These are phyloP conservation scores for Eucalyptus dawsonii DNA, from an alignment of 345 rosid genomes.

Conservation along the genomic window DNA sequence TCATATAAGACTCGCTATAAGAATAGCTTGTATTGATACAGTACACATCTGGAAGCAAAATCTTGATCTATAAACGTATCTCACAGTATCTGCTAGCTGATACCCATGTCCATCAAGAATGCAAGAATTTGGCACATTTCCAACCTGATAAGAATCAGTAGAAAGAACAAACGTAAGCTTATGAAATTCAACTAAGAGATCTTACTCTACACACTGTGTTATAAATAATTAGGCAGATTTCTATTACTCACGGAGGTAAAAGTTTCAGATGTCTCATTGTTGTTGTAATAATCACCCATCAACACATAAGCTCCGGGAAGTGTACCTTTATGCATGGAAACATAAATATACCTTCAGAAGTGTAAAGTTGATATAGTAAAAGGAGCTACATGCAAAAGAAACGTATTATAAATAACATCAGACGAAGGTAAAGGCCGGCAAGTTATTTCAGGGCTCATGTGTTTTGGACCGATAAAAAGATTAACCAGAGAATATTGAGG, in stretches of 20 bases:
- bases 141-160: neutral
- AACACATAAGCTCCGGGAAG: neutral
- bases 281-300: conserved; percentile 25
- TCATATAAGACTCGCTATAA: neutral
- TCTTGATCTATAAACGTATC: neutral
- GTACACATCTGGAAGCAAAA: neutral
- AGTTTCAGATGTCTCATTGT: conserved; percentile 5
- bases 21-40: neutral
- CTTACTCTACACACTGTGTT: neutral
- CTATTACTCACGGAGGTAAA: conserved; percentile 19
- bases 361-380: neutral
- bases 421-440: neutral
- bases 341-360: neutral
- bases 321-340: neutral
- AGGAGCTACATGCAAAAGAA: neutral
- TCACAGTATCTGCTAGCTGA: neutral
- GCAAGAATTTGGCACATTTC: neutral
- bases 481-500: neutral
- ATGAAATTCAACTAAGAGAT: neutral
- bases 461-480: neutral
- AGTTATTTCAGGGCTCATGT: neutral
- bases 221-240: neutral
- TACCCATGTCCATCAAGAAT: neutral
- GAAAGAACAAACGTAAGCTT: neutral
- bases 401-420: neutral